A percentile compares a stretch with the other conserved stretches of the same genome.
Conservation (phyloP, 164 flowering plant genomes). For the Protea cynaroides region DNA sequence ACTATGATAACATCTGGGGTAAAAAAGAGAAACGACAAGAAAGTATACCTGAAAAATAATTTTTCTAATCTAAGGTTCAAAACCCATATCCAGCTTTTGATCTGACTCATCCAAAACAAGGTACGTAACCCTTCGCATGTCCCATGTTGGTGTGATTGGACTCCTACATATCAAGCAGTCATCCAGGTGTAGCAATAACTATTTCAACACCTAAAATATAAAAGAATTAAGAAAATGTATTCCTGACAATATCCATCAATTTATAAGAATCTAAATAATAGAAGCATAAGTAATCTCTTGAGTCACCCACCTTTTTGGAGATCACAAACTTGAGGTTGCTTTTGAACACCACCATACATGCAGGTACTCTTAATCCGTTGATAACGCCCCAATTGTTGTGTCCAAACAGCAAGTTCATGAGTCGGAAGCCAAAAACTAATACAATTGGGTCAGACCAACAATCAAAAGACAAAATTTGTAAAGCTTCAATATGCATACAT, state of each 20-base stretch:
- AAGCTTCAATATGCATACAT: too few relatives aligned
- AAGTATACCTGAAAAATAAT: slow-evolving; percentile 45
- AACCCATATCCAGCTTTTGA: slow-evolving; percentile 98
- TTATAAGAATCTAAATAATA: slow-evolving; percentile 23
- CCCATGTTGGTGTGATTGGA: slow-evolving; percentile 87
- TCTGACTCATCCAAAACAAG: slow-evolving; percentile 99
- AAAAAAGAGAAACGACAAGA: not conserved
- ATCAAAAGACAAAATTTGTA: too few relatives aligned
- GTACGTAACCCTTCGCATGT: slow-evolving; percentile 95
- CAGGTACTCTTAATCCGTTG: slow-evolving; percentile 88
- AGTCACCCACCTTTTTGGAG: slow-evolving; percentile 82
- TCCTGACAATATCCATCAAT: slow-evolving; percentile 15
- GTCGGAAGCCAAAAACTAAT: slow-evolving; percentile 96
- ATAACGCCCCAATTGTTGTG: slow-evolving; percentile 96
- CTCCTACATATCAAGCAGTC: slow-evolving; percentile 98
- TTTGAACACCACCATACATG: slow-evolving; percentile 97
- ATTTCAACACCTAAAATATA: slow-evolving; percentile 79
- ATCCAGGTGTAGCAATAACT: slow-evolving; percentile 97
- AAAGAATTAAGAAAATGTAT: slow-evolving; percentile 11
- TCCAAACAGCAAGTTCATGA: slow-evolving; percentile 99
- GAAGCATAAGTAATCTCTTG: slow-evolving; percentile 29
- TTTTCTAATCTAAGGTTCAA: slow-evolving; percentile 89
- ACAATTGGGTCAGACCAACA: slow-evolving; percentile 99
- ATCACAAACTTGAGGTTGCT: slow-evolving; percentile 99
- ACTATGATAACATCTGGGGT: too few relatives aligned